Base-by-base conservation (phyloP, 164 flowering plant species). In the Vitis vinifera region DNA sequence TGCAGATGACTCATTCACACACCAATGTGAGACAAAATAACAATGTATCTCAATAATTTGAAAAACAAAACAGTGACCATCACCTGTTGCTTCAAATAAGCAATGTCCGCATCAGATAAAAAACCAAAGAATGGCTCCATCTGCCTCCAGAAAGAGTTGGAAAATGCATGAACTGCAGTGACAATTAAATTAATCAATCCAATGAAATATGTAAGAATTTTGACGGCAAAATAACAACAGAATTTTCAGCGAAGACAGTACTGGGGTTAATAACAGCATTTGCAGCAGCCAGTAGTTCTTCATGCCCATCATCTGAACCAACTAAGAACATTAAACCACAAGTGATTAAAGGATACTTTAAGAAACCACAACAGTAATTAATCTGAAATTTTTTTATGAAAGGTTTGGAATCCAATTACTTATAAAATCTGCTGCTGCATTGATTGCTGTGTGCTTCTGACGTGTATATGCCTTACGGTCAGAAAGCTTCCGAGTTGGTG, bases 261-360 rank as follows among this genome's bases (percentile, higher is more conserved):
- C 97, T 75, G 65, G 88, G 71, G 77, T 81, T 83, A 49, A 82
- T 74, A 77, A 84, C 93, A 69, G 88, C 88, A 51, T 81, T 89
- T 68, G 86, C 96, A 75, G 96, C 97, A 78, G 91, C 93, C 78
- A 85, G 29, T 29, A 94, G 86, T 77, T 91, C 97, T 77, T 84
- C 92, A 70, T 85, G 88, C 16, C 88, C 94, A 88, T 89, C 88
- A 71, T 83, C 91, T 67, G 88, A 81, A 77, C 87, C 93, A 80
- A 86, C 94, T 83, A 77, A 71, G 51, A 72, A 66, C 51, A 52
- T 52, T n/a, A 5, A 63, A 68, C 31, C 55, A 63, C 58, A 62
- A 55, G 19, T 37, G 47, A 60, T 31, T 30, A 68, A 65, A 72
- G 7, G 59, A 59, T 5, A 51, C 14, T 14, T 61, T 11, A 68